Evolutionary conservation across 352 stramenopile genomes (phyloP).

Genomic region (Phytophthora tubulina): DNA sequence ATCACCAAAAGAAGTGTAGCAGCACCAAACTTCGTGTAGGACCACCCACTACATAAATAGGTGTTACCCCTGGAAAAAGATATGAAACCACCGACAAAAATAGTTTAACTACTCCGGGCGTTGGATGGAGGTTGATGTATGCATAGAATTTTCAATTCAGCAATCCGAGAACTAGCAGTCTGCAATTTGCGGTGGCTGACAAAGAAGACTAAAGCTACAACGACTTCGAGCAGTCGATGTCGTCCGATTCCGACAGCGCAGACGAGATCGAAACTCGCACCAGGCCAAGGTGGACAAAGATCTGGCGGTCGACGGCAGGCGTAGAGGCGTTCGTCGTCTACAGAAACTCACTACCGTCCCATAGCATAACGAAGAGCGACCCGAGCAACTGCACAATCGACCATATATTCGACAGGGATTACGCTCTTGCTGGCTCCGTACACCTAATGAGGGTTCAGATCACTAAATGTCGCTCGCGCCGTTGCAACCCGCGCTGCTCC

Average conservation of each 20-base stretch:
- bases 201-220: not conserved
- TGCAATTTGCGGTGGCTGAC: not conserved
- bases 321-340: not conserved
- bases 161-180: not conserved
- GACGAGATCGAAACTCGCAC: not conserved
- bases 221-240: not conserved
- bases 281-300: constrained; percentile 1
- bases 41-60: not conserved
- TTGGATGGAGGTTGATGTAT: not conserved
- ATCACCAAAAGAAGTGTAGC: not conserved
- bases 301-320: not conserved
- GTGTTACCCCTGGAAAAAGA: not conserved
- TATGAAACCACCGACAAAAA: not conserved
- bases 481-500: not conserved
- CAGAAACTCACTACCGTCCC: not conserved
- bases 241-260: not conserved
- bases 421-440: not conserved
- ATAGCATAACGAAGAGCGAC: constrained; percentile 1
- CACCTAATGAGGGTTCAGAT: not conserved
- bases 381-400: not conserved
- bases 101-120: not conserved
- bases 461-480: not conserved
- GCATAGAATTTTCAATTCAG: not conserved
- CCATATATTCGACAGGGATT: constrained; percentile 7
- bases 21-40: not conserved